Conservation (phyloP, 2,329 filamentous ascomycete genomes). For the Eutypella sp. region DNA sequence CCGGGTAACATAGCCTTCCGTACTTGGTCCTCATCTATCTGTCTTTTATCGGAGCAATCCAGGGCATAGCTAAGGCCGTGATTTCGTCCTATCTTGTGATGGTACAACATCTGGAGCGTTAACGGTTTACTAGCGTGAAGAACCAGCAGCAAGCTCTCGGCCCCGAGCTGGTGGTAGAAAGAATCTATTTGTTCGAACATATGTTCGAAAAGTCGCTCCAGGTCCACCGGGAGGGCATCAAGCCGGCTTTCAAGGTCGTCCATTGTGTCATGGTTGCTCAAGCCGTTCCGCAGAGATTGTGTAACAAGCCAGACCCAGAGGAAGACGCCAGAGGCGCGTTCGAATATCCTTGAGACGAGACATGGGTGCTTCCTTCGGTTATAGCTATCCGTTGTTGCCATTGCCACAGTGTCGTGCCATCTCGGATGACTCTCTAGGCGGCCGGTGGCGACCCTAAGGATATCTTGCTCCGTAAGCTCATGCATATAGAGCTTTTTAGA, state of each 20-base stretch:
- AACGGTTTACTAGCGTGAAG: no score
- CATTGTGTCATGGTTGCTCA: conserved; percentile 1
- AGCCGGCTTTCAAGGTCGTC: neutral
- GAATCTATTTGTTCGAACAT: conserved; percentile 1
- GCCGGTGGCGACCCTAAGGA: no score
- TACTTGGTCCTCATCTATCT: no score
- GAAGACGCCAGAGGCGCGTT: conserved; percentile 3
- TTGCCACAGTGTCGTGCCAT: neutral
- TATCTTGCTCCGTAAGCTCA: no score
- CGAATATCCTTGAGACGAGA: neutral
- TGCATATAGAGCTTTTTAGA: no score
- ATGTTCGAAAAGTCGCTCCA: neutral
- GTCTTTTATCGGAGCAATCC: no score
- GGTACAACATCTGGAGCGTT: no score
- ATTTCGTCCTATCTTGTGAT: no score
- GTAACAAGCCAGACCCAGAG: conserved; percentile 2
- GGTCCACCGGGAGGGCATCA: conserved; percentile 3
- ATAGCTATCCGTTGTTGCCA: neutral
- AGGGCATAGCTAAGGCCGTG: no score
- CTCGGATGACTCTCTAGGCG: no score
- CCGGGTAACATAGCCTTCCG: no score
- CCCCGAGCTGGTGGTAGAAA: neutral
- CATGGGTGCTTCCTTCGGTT: neutral
- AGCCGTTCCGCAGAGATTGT: conserved; percentile 1
- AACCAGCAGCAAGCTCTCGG: no score